phyloP scores from a whole-genome alignment of 2,329 filamentous ascomycete species.

The Metarhizium robertsii region DNA sequence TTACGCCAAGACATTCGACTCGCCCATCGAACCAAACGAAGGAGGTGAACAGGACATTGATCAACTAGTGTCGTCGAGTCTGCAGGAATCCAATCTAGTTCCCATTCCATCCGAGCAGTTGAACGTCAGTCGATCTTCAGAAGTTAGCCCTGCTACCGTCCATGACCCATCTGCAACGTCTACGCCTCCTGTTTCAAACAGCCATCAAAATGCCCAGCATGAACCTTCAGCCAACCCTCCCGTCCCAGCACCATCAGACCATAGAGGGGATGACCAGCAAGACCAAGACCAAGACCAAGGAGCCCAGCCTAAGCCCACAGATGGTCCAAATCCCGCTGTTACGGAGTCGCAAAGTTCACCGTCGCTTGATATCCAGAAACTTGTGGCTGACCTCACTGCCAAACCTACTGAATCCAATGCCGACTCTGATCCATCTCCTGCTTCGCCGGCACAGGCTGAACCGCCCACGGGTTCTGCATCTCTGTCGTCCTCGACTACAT shows the following conservation, averaged over 20 bases:
- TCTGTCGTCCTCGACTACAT: conserved; percentile 20
- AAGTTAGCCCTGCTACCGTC: conserved; percentile 19
- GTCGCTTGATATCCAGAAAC: conserved; percentile 27
- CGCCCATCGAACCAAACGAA: conserved; percentile 29
- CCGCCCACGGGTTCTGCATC: conserved; percentile 18
- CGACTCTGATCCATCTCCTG: conserved; percentile 18
- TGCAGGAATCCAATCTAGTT: conserved; percentile 32
- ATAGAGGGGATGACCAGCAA: conserved; percentile 12
- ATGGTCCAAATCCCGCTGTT: conserved; percentile 18
- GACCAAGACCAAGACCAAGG: conserved; percentile 9
- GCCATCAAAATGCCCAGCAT: conserved; percentile 9
- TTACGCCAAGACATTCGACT: conserved; percentile 43
- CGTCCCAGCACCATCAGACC: conserved; percentile 14
- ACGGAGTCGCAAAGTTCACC: conserved; percentile 21
- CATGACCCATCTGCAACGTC: conserved; percentile 21
- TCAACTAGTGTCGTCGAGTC: conserved; percentile 33
- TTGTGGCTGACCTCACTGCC: conserved; percentile 32
- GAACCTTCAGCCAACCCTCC: conserved; percentile 11
- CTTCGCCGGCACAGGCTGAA: conserved; percentile 16
- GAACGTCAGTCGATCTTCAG: conserved; percentile 20
- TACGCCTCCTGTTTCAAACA: conserved; percentile 11
- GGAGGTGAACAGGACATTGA: conserved; percentile 25
- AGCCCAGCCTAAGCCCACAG: conserved; percentile 14
- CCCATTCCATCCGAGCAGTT: conserved; percentile 30
- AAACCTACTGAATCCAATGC: conserved; percentile 21